Evolutionary conservation across 495 filamentous ascomycete genomes (phyloP).

Genomic region (Xylaria palmicola): DNA sequence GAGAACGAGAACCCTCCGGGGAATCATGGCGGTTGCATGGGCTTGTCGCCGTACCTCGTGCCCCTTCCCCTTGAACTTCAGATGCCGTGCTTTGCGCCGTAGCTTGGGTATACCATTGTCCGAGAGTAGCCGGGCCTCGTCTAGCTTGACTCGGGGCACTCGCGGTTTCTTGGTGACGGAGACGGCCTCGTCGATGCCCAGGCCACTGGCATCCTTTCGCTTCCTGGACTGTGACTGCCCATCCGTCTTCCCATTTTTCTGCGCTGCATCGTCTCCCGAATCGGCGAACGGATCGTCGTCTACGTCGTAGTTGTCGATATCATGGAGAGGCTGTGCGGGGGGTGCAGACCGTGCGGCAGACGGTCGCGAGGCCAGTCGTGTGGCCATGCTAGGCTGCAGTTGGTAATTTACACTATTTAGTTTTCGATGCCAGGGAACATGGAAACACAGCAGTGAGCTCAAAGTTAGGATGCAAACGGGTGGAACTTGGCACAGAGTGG

Average conservation of each 20-base stretch:
- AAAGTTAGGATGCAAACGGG: no score
- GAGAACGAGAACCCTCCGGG: no score
- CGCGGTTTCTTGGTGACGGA: constrained; percentile 70
- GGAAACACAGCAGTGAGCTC: not conserved
- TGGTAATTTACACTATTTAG: not conserved
- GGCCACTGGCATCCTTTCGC: constrained; percentile 36
- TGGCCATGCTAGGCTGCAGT: constrained; percentile 16
- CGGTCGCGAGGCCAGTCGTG: constrained; percentile 13
- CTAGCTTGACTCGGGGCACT: constrained; percentile 76
- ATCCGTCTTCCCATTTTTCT: constrained; percentile 11
- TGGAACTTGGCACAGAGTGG: no score
- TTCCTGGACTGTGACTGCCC: constrained; percentile 32
- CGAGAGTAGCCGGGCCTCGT: constrained; percentile 76
- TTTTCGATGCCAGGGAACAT: not conserved
- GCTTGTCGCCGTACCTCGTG: constrained; percentile 88
- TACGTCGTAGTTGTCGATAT: constrained; percentile 71
- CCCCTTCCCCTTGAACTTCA: constrained; percentile 89
- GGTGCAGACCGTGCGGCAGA: constrained; percentile 5
- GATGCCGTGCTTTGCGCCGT: constrained; percentile 63
- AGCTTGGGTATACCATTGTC: constrained; percentile 81
- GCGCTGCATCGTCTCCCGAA: constrained; percentile 31
- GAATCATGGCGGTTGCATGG: no score
- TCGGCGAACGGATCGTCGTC: constrained; percentile 35
- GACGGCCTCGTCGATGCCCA: constrained; percentile 87
- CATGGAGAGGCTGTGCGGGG: constrained; percentile 38